These are phyloP conservation scores for Ophiostoma sp. DNA, from an alignment of 2,329 filamentous ascomycete species.

Conservation along the genomic window DNA sequence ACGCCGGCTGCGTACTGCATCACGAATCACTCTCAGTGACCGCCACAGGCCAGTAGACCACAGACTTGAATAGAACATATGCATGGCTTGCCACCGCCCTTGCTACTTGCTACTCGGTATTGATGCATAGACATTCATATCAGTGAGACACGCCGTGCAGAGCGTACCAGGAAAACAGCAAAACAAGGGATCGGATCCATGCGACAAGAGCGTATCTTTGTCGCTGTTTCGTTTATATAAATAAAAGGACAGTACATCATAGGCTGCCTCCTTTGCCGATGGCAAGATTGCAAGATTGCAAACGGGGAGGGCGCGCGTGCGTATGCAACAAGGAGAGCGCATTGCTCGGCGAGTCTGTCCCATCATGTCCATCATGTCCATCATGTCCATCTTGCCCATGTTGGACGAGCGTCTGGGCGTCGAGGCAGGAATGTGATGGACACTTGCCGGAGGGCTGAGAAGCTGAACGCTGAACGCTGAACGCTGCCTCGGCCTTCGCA, in stretches of 20 bases:
- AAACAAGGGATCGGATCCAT: too few relatives aligned
- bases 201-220: too few relatives aligned
- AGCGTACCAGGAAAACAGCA: too few relatives aligned
- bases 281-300: too few relatives aligned
- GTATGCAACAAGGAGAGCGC: neutral
- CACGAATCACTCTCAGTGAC: too few relatives aligned
- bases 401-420: neutral
- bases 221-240: neutral
- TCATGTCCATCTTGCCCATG: neutral
- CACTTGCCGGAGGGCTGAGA: neutral
- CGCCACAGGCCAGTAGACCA: too few relatives aligned
- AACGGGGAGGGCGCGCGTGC: neutral
- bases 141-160: too few relatives aligned
- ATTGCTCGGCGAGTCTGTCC: neutral
- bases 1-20: too few relatives aligned
- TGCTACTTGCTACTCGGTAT: too few relatives aligned
- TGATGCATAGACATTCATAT: too few relatives aligned
- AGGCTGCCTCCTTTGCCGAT: neutral
- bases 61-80: too few relatives aligned
- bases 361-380: neutral
- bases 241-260: neutral
- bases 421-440: neutral
- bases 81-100: too few relatives aligned
- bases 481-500: neutral
- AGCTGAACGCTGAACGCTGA: neutral